Base-by-base conservation (phyloP, 106 monocot genomes). In the Vanilla planifolia region DNA sequence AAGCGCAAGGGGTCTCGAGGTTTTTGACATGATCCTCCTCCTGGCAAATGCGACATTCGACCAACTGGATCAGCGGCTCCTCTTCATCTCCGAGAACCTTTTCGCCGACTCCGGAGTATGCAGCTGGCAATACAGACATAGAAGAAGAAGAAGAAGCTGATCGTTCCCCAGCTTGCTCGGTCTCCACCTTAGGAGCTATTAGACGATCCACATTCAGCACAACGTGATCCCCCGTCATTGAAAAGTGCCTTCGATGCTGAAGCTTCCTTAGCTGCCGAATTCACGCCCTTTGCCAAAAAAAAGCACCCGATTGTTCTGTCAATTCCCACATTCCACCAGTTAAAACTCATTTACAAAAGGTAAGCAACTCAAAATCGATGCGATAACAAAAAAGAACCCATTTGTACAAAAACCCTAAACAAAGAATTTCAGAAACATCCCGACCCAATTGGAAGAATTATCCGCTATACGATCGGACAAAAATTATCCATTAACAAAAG, bases 1-100 rank as follows among this genome's bases (percentile, higher is more conserved):
- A 95, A 44, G 78, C 89, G 55, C 95, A 95, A 16, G 95, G 95
- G 43, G 62, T 70, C 77, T 95, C 95, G 30, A 95, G 50, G 14
- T 95, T 90, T 59, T 86, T 86, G 19, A 81, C 62, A 34, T 74
- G 60, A 75, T 95, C 95, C 68, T 95, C 95, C 62, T 95, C 95
- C 73, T 95, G 95, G 76, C 95, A 95, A 63, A 95, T 95, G 26
- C 95, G 83, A 51, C 95, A 95, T 60, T 89, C 95, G 10, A 72
- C 59, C 20, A 65, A 65, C 62, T 79, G 79, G 62, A 95, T 78
- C 53, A 90, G 83, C 14, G 89, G 78, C 60, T 84, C 76, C 53
- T 82, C 80, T 48, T 95, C 89, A 11, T 74, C 72, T n/a, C 22
- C 47, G 33, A 16, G 24, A 22, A 55, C 52, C 36, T 8, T 32